These are phyloP conservation scores for Diospyros kaki DNA, from an alignment of 148 eudicot genomes.

Conservation along the genomic window DNA sequence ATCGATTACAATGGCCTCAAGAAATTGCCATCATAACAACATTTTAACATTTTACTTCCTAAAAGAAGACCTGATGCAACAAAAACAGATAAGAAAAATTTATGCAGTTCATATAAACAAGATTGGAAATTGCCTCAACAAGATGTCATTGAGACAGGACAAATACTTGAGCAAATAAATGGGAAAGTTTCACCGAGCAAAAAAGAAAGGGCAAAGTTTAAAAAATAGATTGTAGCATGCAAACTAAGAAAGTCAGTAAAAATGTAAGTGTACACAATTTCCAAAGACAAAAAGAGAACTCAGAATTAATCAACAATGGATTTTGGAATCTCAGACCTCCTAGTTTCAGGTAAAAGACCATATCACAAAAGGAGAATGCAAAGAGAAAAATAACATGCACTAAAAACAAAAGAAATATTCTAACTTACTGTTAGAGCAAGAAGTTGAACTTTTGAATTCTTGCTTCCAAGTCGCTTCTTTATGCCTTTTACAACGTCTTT, in stretches of 20 bases:
- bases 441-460: conserved; percentile 81
- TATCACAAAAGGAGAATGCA: not conserved
- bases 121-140: no score
- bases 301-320: not conserved
- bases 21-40: not conserved
- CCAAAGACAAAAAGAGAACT: not conserved
- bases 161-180: no score
- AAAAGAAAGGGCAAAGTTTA: not conserved
- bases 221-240: not conserved
- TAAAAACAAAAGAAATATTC: conserved; percentile 3
- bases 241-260: not conserved
- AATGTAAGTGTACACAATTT: not conserved
- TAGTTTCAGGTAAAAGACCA: not conserved
- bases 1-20: not conserved
- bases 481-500: conserved; percentile 91
- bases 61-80: no score
- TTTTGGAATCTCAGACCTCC: not conserved
- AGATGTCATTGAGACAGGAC: no score
- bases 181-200: no score
- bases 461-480: conserved; percentile 83
- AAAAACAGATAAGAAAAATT: no score
- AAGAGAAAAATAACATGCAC: not conserved
- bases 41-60: not conserved
- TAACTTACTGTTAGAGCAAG: conserved; percentile 76
- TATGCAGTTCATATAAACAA: no score